A percentile compares a stretch with the other conserved stretches of the same genome.
Evolutionary conservation across 2,329 filamentous ascomycete species (phyloP).

Genomic region (Aspergillus oerlinghausenensis): DNA sequence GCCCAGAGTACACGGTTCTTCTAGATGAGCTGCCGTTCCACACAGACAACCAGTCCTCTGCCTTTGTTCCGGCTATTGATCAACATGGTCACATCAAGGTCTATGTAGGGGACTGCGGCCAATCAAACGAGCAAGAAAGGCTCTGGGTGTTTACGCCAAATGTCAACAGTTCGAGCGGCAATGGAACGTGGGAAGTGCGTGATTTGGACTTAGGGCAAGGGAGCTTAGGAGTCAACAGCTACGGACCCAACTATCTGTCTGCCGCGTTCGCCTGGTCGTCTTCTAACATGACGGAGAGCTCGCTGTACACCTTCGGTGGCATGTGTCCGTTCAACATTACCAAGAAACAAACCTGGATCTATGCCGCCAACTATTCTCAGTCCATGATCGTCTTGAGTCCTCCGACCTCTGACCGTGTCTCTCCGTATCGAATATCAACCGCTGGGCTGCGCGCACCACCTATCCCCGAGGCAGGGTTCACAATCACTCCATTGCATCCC

Average conservation of each 20-base stretch:
- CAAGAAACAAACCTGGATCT: constrained; percentile 58
- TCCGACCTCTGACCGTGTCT: constrained; percentile 9
- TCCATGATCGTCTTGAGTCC: constrained; percentile 62
- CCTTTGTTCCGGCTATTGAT: constrained; percentile 68
- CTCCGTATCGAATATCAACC: constrained; percentile 43
- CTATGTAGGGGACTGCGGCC: constrained; percentile 67
- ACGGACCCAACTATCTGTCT: constrained; percentile 54
- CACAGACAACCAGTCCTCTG: constrained; percentile 45
- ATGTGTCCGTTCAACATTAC: constrained; percentile 65
- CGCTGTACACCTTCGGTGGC: constrained; percentile 72
- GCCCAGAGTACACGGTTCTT: constrained; percentile 30
- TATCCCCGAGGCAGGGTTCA: constrained; percentile 80
- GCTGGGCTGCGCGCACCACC: constrained; percentile 58
- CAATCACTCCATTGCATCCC: constrained; percentile 67
- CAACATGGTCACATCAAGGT: constrained; percentile 66
- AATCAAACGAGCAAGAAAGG: constrained; percentile 45
- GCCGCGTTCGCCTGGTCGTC: constrained; percentile 63
- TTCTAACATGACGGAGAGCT: constrained; percentile 48
- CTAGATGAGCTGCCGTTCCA: constrained; percentile 24
- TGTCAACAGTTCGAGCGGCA: constrained; percentile 38
- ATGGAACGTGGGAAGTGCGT: constrained; percentile 53
- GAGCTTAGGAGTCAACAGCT: constrained; percentile 29
- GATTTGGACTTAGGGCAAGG: constrained; percentile 29
- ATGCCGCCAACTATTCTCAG: constrained; percentile 71
- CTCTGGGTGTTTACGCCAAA: constrained; percentile 65